Evolutionary conservation across 495 filamentous ascomycete genomes (phyloP).

Genomic region (Niebla homalea): DNA sequence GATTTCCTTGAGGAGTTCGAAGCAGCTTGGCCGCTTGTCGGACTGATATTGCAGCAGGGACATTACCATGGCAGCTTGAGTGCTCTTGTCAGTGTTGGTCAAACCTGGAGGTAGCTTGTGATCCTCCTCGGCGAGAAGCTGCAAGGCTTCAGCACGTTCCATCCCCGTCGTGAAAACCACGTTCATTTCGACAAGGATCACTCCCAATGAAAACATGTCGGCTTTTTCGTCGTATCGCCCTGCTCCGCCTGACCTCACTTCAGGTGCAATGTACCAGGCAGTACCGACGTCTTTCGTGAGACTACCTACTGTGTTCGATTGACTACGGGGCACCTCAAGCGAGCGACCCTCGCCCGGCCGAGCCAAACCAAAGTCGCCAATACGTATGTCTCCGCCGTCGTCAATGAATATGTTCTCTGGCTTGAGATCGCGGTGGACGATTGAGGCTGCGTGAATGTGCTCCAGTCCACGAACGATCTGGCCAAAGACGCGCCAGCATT

Average conservation of each 20-base stretch:
- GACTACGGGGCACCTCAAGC: constrained; percentile 14
- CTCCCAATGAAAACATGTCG: constrained; percentile 94
- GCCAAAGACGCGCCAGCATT: constrained; percentile 79
- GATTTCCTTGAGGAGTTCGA: constrained; percentile 72
- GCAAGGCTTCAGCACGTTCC: constrained; percentile 70
- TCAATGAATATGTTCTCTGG: constrained; percentile 98
- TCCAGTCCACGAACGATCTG: constrained; percentile 83
- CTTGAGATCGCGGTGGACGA: constrained; percentile 95
- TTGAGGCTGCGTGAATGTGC: constrained; percentile 81
- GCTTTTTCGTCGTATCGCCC: constrained; percentile 85
- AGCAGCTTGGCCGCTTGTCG: constrained; percentile 67
- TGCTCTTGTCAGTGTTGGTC: constrained; percentile 54
- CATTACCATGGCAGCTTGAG: constrained; percentile 63
- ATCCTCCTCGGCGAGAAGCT: constrained; percentile 52
- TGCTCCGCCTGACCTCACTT: constrained; percentile 57
- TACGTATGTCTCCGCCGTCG: constrained; percentile 72
- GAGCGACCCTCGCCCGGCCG: constrained; percentile 66
- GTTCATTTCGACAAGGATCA: constrained; percentile 98
- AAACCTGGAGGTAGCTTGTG: constrained; percentile 63
- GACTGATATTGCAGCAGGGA: constrained; percentile 72
- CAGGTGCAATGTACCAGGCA: constrained; percentile 85
- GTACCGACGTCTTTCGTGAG: constrained; percentile 89
- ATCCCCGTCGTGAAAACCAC: constrained; percentile 68
- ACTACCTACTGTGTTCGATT: constrained; percentile 20
- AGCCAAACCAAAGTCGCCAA: constrained; percentile 92